phyloP scores from a whole-genome alignment of 441 rosid species.

The Eutrema salsugineum region DNA sequence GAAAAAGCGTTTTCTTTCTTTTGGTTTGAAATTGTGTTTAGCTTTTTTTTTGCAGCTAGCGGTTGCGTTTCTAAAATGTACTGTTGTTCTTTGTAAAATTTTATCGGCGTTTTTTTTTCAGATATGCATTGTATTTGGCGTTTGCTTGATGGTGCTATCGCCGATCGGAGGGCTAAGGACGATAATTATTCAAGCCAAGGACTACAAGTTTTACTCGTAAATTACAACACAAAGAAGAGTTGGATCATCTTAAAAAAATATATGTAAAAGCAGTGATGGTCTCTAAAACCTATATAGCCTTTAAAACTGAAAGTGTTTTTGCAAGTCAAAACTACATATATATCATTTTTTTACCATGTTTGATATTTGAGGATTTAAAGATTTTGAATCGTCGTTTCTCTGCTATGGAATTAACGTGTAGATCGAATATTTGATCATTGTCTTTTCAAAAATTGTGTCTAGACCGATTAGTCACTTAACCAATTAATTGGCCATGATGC shows the following conservation, averaged over 20 bases:
- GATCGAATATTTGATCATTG: too few species aligned
- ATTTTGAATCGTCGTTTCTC: not conserved
- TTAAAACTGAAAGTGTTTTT: not conserved
- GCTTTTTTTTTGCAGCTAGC: not conserved
- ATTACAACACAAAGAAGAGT: not conserved
- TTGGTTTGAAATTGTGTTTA: not conserved
- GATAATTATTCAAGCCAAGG: constrained; percentile 44
- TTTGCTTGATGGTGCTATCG: constrained; percentile 43
- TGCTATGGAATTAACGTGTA: not conserved
- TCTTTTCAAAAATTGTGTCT: not conserved
- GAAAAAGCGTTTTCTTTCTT: not conserved
- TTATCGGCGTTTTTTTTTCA: constrained; percentile 12
- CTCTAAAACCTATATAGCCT: not conserved
- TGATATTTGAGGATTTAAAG: not conserved
- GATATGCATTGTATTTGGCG: constrained; percentile 45
- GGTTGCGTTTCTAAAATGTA: not conserved
- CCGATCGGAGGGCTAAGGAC: constrained; percentile 57
- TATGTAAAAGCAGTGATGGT: not conserved
- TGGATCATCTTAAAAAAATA: not conserved
- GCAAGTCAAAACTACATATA: not conserved
- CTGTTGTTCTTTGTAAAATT: not conserved
- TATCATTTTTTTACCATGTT: not conserved
- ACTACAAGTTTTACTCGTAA: constrained; percentile 48
- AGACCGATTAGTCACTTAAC: not conserved
- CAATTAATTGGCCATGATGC: not conserved